These are phyloP conservation scores for Schizopora paradoxa DNA, from an alignment of 1,284 basidiomycete genomes.

Conservation along the genomic window DNA sequence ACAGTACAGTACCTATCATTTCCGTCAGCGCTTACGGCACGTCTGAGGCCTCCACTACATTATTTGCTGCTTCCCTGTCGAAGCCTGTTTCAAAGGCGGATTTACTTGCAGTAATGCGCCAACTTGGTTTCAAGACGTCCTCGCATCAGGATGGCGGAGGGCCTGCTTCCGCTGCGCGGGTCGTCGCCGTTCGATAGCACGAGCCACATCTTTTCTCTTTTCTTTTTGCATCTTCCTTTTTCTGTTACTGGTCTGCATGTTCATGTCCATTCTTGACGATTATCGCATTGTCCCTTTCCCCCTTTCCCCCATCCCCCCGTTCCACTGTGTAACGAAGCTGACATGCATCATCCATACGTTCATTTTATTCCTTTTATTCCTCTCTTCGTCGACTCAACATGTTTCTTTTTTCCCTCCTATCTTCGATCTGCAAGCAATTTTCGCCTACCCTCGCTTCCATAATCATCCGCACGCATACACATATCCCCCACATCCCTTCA, in stretches of 20 bases:
- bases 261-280: not conserved
- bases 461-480: not conserved
- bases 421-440: not conserved
- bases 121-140: slow-evolving; percentile 86
- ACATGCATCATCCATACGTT: too few relatives aligned
- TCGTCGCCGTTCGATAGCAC: slow-evolving; percentile 38
- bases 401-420: not conserved
- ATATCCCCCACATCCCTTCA: not conserved
- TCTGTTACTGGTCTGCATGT: not conserved
- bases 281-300: not conserved
- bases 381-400: too few relatives aligned
- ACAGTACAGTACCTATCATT: slow-evolving; percentile 85
- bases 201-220: not conserved
- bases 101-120: slow-evolving; percentile 72
- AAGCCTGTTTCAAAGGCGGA: slow-evolving; percentile 89
- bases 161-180: slow-evolving; percentile 28
- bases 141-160: slow-evolving; percentile 52
- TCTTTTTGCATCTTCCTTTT: not conserved
- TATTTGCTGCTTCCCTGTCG: slow-evolving; percentile 81
- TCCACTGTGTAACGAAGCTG: too few relatives aligned
- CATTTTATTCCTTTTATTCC: not conserved
- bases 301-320: not conserved
- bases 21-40: slow-evolving; percentile 84
- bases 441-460: not conserved
- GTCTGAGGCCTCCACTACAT: slow-evolving; percentile 58